Percentiles rank a stretch among this genome's conserved stretches.
phyloP scores from a whole-genome alignment of 331 rosid genomes.

The Phaseolus coccineus region DNA sequence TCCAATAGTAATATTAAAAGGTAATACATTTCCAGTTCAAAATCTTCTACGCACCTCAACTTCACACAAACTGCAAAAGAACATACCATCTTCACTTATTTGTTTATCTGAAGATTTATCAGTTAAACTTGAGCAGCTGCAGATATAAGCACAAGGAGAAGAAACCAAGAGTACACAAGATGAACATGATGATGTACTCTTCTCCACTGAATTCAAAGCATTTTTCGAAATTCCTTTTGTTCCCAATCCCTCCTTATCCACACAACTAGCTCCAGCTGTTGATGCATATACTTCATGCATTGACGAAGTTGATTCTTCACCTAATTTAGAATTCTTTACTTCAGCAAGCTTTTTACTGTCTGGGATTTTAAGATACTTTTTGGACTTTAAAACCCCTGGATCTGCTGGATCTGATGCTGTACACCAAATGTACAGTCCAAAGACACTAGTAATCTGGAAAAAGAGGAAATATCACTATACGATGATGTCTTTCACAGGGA shows the following conservation, averaged over 20 bases:
- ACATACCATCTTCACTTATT: slow-evolving; percentile 94
- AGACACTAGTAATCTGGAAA: slow-evolving; percentile 78
- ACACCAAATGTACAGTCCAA: slow-evolving; percentile 89
- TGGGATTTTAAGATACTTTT: slow-evolving; percentile 67
- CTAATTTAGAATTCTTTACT: slow-evolving; percentile 65
- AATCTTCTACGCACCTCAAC: slow-evolving; percentile 80
- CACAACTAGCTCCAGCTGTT: slow-evolving; percentile 54
- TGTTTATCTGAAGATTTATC: slow-evolving; percentile 67
- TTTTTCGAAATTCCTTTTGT: slow-evolving; percentile 55
- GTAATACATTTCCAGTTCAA: background rate
- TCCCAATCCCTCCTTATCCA: slow-evolving; percentile 53
- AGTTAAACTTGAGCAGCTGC: slow-evolving; percentile 61
- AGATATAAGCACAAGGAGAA: slow-evolving; percentile 77
- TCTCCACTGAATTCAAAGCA: slow-evolving; percentile 41
- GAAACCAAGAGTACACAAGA: slow-evolving; percentile 66
- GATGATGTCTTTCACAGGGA: background rate
- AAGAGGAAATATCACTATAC: slow-evolving; percentile 41
- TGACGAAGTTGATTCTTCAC: slow-evolving; percentile 68
- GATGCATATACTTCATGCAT: slow-evolving; percentile 61
- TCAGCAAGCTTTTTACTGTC: slow-evolving; percentile 54
- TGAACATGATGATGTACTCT: slow-evolving; percentile 42
- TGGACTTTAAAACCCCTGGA: slow-evolving; percentile 86
- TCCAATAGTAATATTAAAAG: background rate
- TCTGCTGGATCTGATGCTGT: slow-evolving; percentile 93
- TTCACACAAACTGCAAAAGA: slow-evolving; percentile 97